These are phyloP conservation scores for Astrothelium macrocarpum DNA, from an alignment of 495 filamentous ascomycete species.

Conservation along the genomic window DNA sequence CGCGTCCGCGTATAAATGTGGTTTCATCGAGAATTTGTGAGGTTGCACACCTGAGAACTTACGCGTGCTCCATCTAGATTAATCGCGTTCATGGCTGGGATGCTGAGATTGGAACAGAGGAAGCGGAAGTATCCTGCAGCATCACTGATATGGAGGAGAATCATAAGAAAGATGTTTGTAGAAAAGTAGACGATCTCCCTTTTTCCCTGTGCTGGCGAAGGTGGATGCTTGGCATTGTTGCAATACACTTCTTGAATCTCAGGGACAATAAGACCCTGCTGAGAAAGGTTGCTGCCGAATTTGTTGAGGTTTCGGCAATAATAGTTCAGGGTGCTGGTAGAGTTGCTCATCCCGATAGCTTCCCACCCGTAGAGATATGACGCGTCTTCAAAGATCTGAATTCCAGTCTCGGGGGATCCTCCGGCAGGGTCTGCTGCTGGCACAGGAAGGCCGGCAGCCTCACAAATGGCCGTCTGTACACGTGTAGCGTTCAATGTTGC, in stretches of 20 bases:
- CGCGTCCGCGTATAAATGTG: too few species aligned
- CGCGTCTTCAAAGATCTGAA: background rate
- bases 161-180: background rate
- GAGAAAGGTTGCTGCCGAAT: background rate
- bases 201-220: background rate
- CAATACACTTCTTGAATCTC: background rate
- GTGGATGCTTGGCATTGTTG: background rate
- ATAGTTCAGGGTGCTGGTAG: background rate
- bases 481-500: background rate
- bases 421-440: background rate
- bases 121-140: background rate
- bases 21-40: background rate
- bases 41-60: background rate
- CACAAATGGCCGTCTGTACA: background rate
- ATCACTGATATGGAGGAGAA: background rate
- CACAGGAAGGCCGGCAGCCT: background rate
- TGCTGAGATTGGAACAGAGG: background rate
- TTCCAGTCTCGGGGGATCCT: background rate
- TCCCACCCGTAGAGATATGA: background rate
- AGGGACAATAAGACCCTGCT: background rate
- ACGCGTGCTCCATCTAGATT: background rate
- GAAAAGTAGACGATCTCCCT: background rate
- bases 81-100: background rate
- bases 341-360: background rate
- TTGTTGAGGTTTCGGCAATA: background rate